These are phyloP conservation scores for Pseudogymnoascus sp. DNA, from an alignment of 2,329 filamentous ascomycete species.

Conservation along the genomic window DNA sequence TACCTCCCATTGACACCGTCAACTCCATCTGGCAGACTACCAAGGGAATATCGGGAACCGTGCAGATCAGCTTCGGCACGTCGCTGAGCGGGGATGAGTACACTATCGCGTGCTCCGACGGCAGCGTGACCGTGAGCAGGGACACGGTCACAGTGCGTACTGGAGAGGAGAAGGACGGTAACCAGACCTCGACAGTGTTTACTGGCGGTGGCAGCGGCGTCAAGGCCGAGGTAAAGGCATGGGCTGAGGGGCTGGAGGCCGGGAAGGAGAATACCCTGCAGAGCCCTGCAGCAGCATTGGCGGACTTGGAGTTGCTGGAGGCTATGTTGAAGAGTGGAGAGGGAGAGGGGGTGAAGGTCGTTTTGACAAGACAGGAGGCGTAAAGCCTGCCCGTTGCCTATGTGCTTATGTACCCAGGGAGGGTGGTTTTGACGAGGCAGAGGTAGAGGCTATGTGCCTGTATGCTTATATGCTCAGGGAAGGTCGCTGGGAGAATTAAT, in stretches of 20 bases:
- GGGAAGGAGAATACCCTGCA: constrained; percentile 21
- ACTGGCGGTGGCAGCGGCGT: constrained; percentile 24
- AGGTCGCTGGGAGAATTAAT: not conserved
- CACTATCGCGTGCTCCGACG: constrained; percentile 28
- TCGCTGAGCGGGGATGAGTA: constrained; percentile 26
- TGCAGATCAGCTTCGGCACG: constrained; percentile 27
- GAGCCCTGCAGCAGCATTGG: constrained; percentile 23
- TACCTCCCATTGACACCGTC: constrained; percentile 28
- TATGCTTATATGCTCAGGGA: not conserved
- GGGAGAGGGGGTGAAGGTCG: constrained; percentile 22
- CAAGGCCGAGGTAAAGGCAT: constrained; percentile 26
- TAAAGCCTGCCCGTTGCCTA: not conserved
- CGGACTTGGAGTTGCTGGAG: constrained; percentile 27
- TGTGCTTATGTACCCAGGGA: not conserved
- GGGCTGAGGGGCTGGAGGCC: constrained; percentile 23
- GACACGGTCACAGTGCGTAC: constrained; percentile 24
- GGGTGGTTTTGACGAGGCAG: not conserved
- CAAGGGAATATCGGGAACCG: constrained; percentile 27
- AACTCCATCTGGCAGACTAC: constrained; percentile 28
- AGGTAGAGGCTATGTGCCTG: not conserved
- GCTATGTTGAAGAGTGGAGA: constrained; percentile 31
- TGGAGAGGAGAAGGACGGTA: constrained; percentile 22
- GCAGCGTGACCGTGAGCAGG: constrained; percentile 22
- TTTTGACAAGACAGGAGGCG: constrained; percentile 13
- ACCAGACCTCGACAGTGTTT: constrained; percentile 24